Evolutionary conservation across 805 yeast genomes (phyloP).

Genomic region (Kuraishia ogatae): DNA sequence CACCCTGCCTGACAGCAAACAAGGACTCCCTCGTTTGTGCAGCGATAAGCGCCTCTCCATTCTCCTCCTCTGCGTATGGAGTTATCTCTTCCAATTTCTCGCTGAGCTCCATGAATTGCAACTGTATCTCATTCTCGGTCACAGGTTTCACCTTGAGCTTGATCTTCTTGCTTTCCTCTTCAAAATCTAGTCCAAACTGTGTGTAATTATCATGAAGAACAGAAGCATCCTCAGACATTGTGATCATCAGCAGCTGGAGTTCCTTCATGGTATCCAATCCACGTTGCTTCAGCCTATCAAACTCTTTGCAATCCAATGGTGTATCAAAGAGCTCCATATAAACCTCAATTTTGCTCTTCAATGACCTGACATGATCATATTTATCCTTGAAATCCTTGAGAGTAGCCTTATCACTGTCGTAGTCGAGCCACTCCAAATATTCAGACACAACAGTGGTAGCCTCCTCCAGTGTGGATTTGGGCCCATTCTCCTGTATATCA

Average conservation of each 20-base stretch:
- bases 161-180: slow-evolving; percentile 39
- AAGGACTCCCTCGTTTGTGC: slow-evolving; percentile 13
- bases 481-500: slow-evolving; percentile 33
- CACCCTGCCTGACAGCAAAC: slow-evolving; percentile 14
- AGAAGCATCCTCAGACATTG: slow-evolving; percentile 35
- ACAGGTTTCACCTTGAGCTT: slow-evolving; percentile 20
- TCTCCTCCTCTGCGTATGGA: slow-evolving; percentile 15
- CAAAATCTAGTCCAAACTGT: slow-evolving; percentile 39
- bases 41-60: slow-evolving; percentile 8
- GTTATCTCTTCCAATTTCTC: slow-evolving; percentile 20
- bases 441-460: slow-evolving; percentile 32
- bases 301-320: slow-evolving; percentile 37
- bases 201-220: slow-evolving; percentile 34
- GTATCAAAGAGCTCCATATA: slow-evolving; percentile 32
- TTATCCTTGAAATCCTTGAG: slow-evolving; percentile 28
- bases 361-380: slow-evolving; percentile 18
- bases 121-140: slow-evolving; percentile 19
- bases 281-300: slow-evolving; percentile 32
- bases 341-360: slow-evolving; percentile 24
- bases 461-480: slow-evolving; percentile 27
- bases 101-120: slow-evolving; percentile 15
- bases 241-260: slow-evolving; percentile 34
- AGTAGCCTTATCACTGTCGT: slow-evolving; percentile 48
- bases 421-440: slow-evolving; percentile 71
- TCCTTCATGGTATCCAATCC: slow-evolving; percentile 31